Percentiles rank a stretch among this genome's conserved stretches.
Evolutionary conservation across 371 early-diverging fungal genomes (phyloP).

Genomic region (Mucor piriformis): DNA sequence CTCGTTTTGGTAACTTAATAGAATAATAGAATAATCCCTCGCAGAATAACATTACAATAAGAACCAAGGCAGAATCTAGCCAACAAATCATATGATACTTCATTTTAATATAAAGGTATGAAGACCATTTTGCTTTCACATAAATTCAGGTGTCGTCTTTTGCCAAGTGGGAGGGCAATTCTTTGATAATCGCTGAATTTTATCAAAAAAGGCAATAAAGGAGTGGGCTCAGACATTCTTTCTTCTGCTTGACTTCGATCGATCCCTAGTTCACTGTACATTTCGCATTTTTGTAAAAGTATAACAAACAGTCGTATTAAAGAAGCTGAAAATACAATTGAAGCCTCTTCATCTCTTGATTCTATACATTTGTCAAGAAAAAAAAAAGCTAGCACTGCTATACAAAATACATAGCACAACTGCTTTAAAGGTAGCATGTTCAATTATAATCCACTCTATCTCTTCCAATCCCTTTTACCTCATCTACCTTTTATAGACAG

Average conservation of each 20-base stretch:
- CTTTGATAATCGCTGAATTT: neutral
- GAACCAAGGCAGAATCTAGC: neutral
- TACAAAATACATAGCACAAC: no score
- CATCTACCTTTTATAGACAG: neutral
- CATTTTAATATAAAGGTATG: no score
- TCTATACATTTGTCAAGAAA: no score
- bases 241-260: conserved; percentile 2
- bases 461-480: neutral
- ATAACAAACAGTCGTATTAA: neutral
- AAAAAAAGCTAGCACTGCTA: no score
- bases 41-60: neutral
- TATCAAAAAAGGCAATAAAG: conserved; percentile 14
- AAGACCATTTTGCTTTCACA: no score
- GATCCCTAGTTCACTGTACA: conserved; percentile 13
- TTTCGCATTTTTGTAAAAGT: conserved; percentile 18
- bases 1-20: conserved; percentile 9
- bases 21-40: conserved; percentile 1
- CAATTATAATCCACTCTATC: no score
- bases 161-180: no score
- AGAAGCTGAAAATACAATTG: neutral
- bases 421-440: no score
- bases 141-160: no score
- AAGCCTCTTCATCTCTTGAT: neutral
- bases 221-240: conserved; percentile 19
- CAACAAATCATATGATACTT: no score